phyloP scores from a whole-genome alignment of 1,139 yeast species.

The Nakaseomyces bracarensis region DNA sequence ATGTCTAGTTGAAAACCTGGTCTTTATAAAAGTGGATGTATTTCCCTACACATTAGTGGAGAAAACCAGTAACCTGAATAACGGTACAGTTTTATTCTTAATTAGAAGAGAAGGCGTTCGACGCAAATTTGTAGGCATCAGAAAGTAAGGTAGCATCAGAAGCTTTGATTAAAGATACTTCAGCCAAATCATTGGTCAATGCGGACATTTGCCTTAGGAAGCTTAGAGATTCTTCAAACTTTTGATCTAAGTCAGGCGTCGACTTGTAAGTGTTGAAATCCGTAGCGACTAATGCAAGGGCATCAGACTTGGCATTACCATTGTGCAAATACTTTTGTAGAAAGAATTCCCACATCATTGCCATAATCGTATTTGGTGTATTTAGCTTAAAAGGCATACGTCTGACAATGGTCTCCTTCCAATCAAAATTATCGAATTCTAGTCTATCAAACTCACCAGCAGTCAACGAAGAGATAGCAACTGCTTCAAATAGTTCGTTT shows the following conservation, averaged over 20 bases:
- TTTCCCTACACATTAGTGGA: no score
- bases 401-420: slow-evolving; percentile 47
- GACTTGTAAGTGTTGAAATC: slow-evolving; percentile 27
- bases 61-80: neutral
- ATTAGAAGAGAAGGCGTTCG: slow-evolving; percentile 13
- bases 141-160: slow-evolving; percentile 17
- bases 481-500: slow-evolving; percentile 50
- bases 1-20: neutral
- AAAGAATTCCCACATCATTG: slow-evolving; percentile 32
- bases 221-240: slow-evolving; percentile 20
- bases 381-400: slow-evolving; percentile 49
- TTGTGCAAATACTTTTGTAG: slow-evolving; percentile 29
- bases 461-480: slow-evolving; percentile 43
- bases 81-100: neutral
- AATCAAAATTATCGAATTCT: slow-evolving; percentile 37
- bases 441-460: slow-evolving; percentile 44
- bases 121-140: slow-evolving; percentile 23
- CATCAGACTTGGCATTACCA: slow-evolving; percentile 28
- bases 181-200: slow-evolving; percentile 17
- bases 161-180: slow-evolving; percentile 15
- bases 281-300: slow-evolving; percentile 23
- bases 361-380: slow-evolving; percentile 30
- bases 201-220: slow-evolving; percentile 18
- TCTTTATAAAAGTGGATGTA: no score
- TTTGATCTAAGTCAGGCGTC: slow-evolving; percentile 25